These are phyloP conservation scores for Phaeosphaeria sp. DNA, from an alignment of 2,329 filamentous ascomycete genomes.

Conservation along the genomic window DNA sequence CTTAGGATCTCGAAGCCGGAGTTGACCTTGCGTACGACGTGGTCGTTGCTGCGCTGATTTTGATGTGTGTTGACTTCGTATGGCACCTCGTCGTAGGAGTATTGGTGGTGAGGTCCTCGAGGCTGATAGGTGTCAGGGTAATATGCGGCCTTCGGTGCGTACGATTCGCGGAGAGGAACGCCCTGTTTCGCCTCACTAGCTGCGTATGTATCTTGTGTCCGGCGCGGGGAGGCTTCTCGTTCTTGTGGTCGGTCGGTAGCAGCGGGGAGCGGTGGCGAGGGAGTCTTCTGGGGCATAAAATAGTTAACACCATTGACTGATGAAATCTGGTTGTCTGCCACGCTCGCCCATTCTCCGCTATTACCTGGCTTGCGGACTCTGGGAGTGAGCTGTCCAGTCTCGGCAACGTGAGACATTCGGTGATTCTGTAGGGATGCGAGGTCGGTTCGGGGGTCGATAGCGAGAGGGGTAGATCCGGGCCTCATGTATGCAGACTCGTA, in stretches of 20 bases:
- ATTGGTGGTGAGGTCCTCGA: constrained; percentile 44
- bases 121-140: constrained; percentile 47
- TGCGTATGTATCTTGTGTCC: constrained; percentile 31
- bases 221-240: constrained; percentile 12
- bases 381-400: constrained; percentile 57
- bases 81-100: constrained; percentile 43
- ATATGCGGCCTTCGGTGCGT: constrained; percentile 41
- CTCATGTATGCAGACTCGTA: constrained; percentile 46
- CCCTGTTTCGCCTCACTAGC: constrained; percentile 39
- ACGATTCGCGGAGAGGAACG: constrained; percentile 46
- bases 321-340: constrained; percentile 38
- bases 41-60: constrained; percentile 37
- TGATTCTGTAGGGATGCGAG: constrained; percentile 54
- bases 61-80: constrained; percentile 37
- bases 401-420: constrained; percentile 58
- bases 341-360: constrained; percentile 48
- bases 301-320: constrained; percentile 47
- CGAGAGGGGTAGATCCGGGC: constrained; percentile 23
- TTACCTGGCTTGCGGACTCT: constrained; percentile 46
- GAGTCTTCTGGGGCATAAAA: constrained; percentile 47
- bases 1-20: constrained; percentile 51
- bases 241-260: constrained; percentile 22
- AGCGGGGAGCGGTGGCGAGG: constrained; percentile 41
- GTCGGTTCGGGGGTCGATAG: constrained; percentile 43
- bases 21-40: constrained; percentile 51